A percentile compares a stretch with the other conserved stretches of the same genome.
These are phyloP conservation scores for Seiridium unicorne DNA, from an alignment of 2,329 filamentous ascomycete genomes.

Conservation along the genomic window DNA sequence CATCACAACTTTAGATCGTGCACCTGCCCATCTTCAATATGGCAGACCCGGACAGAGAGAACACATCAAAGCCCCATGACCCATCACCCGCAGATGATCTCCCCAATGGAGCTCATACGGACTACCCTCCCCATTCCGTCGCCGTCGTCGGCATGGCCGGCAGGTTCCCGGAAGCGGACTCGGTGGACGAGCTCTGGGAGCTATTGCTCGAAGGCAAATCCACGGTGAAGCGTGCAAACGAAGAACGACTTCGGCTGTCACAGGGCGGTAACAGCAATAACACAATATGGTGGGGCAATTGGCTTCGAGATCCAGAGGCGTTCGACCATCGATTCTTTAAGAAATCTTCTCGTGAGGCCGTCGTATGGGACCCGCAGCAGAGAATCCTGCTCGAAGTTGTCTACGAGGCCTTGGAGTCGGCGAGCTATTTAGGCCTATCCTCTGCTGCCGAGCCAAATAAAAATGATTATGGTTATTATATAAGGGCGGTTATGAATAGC, in stretches of 20 bases:
- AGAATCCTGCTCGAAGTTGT: slow-evolving; percentile 15
- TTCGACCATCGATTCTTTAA: slow-evolving; percentile 26
- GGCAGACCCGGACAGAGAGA: no score
- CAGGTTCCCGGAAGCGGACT: slow-evolving; percentile 28
- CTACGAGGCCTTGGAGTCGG: slow-evolving; percentile 25
- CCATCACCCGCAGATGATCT: no score
- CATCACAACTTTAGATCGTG: no score
- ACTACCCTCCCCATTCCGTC: slow-evolving; percentile 22
- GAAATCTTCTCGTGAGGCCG: slow-evolving; percentile 17
- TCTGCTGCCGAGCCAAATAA: slow-evolving; percentile 9
- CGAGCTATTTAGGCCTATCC: slow-evolving; percentile 18
- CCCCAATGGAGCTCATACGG: no score
- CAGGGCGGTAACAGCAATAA: slow-evolving; percentile 12
- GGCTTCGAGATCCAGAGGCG: slow-evolving; percentile 21
- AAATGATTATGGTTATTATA: slow-evolving; percentile 31
- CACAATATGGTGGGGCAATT: slow-evolving; percentile 24
- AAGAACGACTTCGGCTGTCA: neutral
- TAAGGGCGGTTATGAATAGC: slow-evolving; percentile 32
- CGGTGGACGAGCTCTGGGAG: slow-evolving; percentile 30
- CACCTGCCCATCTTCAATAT: no score
- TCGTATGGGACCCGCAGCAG: slow-evolving; percentile 19
- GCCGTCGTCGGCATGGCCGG: slow-evolving; percentile 33
- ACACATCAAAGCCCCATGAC: no score
- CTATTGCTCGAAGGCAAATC: slow-evolving; percentile 16
- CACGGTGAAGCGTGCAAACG: slow-evolving; percentile 1